Percentiles rank a stretch among this genome's conserved stretches.
Conservation (phyloP, 2,329 filamentous ascomycete genomes). For the Xylogone sp. region DNA sequence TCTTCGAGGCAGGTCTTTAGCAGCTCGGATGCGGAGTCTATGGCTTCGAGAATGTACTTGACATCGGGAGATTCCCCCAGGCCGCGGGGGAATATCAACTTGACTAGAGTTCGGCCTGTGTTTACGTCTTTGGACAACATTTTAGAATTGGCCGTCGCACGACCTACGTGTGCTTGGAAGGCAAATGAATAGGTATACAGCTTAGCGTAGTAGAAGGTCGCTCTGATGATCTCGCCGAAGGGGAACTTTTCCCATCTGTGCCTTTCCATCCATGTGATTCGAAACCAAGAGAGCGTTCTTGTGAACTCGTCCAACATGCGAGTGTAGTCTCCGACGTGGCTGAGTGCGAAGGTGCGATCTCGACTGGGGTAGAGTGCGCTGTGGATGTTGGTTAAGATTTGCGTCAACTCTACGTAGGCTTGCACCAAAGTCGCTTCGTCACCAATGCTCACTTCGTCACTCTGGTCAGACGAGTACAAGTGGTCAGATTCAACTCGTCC, state of each 20-base stretch:
- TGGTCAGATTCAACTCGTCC: neutral
- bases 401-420: neutral
- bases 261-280: neutral
- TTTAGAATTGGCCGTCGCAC: neutral
- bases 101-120: neutral
- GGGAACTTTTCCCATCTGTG: neutral
- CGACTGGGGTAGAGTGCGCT: neutral
- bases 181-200: neutral
- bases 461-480: neutral
- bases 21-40: neutral
- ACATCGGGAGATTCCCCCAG: neutral
- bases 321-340: neutral
- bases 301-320: neutral
- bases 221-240: neutral
- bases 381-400: neutral
- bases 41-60: neutral
- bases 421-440: neutral
- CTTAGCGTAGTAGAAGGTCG: neutral
- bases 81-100: neutral
- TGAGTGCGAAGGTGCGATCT: neutral
- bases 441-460: neutral
- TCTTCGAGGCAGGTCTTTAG: neutral
- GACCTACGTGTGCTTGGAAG: neutral
- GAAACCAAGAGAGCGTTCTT: neutral
- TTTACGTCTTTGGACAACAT: neutral